A percentile compares a stretch with the other conserved stretches of the same genome.
Evolutionary conservation across 257 asterid species (phyloP).

Genomic region (Ophiorrhiza pumila): DNA sequence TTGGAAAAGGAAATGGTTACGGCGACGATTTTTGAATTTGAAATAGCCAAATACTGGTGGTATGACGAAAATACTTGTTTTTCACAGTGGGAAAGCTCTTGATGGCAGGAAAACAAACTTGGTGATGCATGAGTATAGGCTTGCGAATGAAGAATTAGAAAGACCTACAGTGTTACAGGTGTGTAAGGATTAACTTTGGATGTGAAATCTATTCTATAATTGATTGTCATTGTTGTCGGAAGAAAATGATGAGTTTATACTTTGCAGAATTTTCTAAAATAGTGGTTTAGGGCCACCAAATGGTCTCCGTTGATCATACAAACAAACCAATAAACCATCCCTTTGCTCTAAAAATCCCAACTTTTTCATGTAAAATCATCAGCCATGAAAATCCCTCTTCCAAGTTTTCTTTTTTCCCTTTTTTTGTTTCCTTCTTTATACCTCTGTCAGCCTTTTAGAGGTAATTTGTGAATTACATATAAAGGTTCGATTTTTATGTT

Average conservation of each 20-base stretch:
- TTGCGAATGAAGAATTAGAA: constrained; percentile 65
- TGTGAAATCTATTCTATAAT: neutral
- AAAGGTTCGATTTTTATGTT: neutral
- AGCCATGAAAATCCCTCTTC: too few relatives aligned
- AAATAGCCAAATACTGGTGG: too few relatives aligned
- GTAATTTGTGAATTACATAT: constrained; percentile 26
- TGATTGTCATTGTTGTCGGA: constrained; percentile 31
- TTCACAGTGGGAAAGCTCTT: constrained; percentile 91
- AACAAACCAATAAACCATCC: too few relatives aligned
- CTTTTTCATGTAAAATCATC: too few relatives aligned
- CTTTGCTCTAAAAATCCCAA: too few relatives aligned
- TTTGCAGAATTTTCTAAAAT: constrained; percentile 91
- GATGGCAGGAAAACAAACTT: constrained; percentile 91
- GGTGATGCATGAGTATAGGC: constrained; percentile 98
- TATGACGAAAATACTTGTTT: constrained; percentile 89
- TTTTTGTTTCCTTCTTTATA: constrained; percentile 30
- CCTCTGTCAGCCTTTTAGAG: constrained; percentile 46
- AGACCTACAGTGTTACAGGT: constrained; percentile 83
- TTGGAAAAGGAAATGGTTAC: too few relatives aligned
- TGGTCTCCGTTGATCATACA: too few relatives aligned
- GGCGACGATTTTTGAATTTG: too few relatives aligned
- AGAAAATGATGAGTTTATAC: constrained; percentile 87
- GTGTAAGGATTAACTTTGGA: constrained; percentile 27
- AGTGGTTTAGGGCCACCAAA: constrained; percentile 95
- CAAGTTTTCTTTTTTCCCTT: constrained; percentile 23